Evolutionary conservation across 345 rosid genomes (phyloP), one percentile per base, ranked within the genome.

Genomic region (Orychophragmus violaceus): DNA sequence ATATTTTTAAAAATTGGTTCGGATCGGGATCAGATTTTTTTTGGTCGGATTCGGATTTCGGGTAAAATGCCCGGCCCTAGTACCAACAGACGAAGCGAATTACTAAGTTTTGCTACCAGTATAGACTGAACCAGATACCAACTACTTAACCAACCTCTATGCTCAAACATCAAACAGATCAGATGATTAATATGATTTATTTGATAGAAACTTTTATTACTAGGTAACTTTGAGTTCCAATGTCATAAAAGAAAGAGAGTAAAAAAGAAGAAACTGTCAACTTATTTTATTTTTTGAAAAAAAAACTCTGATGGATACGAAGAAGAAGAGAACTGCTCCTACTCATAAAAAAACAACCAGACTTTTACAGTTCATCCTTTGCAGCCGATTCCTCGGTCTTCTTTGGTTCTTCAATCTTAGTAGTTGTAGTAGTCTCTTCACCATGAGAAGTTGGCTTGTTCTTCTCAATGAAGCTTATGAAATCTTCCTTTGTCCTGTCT

Each of bases 401-500:
- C 51, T 55, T 72, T 0, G 63, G 63, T 71, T 70, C 69, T 14
- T 59, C 72, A 5, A 13, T 22, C 62, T 73, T 73, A 23, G 48
- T 39, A 50, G 55, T 12, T 14, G 30, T 3, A 46, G 54, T 19
- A 27, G 58, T 6, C 19, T 65, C 46, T 37, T 83, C 81, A 22
- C 59, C 75, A 18, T 62, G 48, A 18, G 64, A 72, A 16, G 66
- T 17, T 44, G 58, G 14, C 22, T 66, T 79, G 79, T 85, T 90
- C 82, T 87, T 91, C 75, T 87, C 95, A 13, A 94, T 85, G 86
- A 88, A 94, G 46, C 76, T 76, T 9, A 91, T 78, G 60, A 94
- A 82, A 69, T 81, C 93, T 65, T 91, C 97, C 73, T 88, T 90
- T 39, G 86, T 83, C 78, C 96, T 88, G 54, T 54, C 78, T 12